Evolutionary conservation across 495 filamentous ascomycete species (phyloP), one percentile per base, ranked within the genome.

Genomic region (Cairneyella variabilis): DNA sequence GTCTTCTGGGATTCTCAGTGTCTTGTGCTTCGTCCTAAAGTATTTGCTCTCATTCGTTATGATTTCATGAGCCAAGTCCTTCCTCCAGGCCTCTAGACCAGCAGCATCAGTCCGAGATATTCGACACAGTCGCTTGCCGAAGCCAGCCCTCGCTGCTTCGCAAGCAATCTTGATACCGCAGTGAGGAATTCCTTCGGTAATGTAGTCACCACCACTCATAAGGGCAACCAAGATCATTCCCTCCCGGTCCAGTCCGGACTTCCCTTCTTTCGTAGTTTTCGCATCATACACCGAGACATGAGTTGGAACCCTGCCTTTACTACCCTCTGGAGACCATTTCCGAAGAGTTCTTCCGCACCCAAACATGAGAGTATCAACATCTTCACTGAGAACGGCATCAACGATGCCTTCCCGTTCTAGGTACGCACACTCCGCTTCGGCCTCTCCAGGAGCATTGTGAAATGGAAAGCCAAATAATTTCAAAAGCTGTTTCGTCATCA

Each of bases 281-380:
- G 62, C 59, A 38, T 86, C 75, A 58, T 95, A 93, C 34, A 91
- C 70, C 16, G 85, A 86, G 40, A 97, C 87, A 67, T 97, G 93
- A 1, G 95, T 97, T 4, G 90, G 88, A 2, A 77, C 79, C 51
- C 84, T 83, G 1, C 76, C 72, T 60, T 71, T 82, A 1, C 74
- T 71, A 17, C 73, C 76, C 66, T 95, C 90, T 18, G 84, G 79
- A 0, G 87, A 86, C 83, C 91, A 98, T 60, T 90, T 91, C 53
- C 90, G 79, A 26, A 97, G 69, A 0, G 83, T 93, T 41, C 79
- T 66, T 0, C 76, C 80, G 41, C 88, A 91, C 2, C 95, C 95
- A 66, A 97, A 99, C 95, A 99, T 97, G 60, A 99, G 77, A 2
- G 95, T 91, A 67, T 99, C 95, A 32, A 97, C 90, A 73, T 99